Evolutionary conservation across 1,139 yeast species (phyloP), one percentile per base, ranked within the genome.

Genomic region (Wickerhamomyces sp.): DNA sequence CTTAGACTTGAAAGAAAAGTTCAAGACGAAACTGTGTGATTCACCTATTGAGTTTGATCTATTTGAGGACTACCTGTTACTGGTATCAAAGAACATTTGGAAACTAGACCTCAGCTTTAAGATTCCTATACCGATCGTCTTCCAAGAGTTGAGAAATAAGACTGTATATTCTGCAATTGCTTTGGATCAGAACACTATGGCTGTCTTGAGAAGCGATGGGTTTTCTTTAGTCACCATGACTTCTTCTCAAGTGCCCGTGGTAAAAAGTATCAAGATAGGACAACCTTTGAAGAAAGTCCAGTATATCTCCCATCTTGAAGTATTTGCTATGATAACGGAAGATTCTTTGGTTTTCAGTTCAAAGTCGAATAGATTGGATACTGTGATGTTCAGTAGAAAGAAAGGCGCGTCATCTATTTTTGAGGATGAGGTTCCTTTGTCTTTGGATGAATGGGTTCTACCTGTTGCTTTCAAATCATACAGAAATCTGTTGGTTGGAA

Each of bases 171-270:
- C 35, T 38, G 56, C 21, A 51, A 51, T 28, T 16, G 51, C 15
- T 30, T 39, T 27, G 36, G 50, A 51, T 18, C 47, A 51, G 10
- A 17, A 25, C 0, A 37, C 22, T 4, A 46, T 68, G 33, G 67
- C 66, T 2, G 52, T 70, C 9, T 51, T 72, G 3, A 55, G 78
- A 39, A 76, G 70, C 32, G 78, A 74, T 42, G 81, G 80, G 0
- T 53, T 77, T 15, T 59, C 66, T 21, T 39, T 67, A 3, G 57
- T 68, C 0, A 50, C 56, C 3, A 40, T 73, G 1, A 55, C 58
- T 1, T 37, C 37, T 6, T 21, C 28, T 8, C 32, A 38, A 4
- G 28, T 33, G 9, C 36, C 54, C 42, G 26, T 63, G 44, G 36
- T 57, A 33, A 40, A 52, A 35, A 34, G 62, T 61, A n/a, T 69